A percentile compares a stretch with the other conserved stretches of the same genome.
Conservation (phyloP, 2,329 filamentous ascomycete genomes). For the Aureobasidium sp. region DNA sequence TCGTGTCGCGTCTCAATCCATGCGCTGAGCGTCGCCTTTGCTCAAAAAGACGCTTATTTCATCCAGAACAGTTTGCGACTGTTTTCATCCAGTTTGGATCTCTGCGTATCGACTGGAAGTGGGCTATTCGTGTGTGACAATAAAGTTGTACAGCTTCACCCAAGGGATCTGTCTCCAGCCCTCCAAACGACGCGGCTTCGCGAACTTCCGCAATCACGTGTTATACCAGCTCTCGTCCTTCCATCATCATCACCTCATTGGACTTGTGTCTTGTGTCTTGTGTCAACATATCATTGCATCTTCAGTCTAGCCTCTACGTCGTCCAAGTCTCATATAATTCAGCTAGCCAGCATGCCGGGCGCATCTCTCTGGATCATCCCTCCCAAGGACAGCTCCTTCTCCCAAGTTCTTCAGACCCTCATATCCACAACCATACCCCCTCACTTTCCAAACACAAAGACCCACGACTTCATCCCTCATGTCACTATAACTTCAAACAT, state of each 20-base stretch:
- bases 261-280: neutral
- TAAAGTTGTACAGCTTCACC: conserved; percentile 3
- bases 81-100: neutral
- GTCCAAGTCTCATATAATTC: too few species aligned
- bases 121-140: neutral
- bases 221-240: neutral
- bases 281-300: neutral
- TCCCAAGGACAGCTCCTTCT: conserved; percentile 28
- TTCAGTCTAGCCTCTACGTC: neutral
- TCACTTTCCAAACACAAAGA: conserved; percentile 27
- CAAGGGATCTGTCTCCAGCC: neutral
- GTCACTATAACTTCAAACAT: conserved; percentile 37
- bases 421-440: conserved; percentile 29
- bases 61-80: neutral
- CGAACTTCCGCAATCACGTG: conserved; percentile 1
- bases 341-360: conserved; percentile 29
- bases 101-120: neutral
- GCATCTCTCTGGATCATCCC: conserved; percentile 40
- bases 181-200: neutral
- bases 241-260: neutral
- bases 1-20: conserved; percentile 13
- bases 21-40: neutral
- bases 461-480: conserved; percentile 34
- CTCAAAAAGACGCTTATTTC: neutral
- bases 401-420: conserved; percentile 27